Base-by-base conservation (phyloP, 208 protist genomes). In the Eutreptiella sp. region DNA sequence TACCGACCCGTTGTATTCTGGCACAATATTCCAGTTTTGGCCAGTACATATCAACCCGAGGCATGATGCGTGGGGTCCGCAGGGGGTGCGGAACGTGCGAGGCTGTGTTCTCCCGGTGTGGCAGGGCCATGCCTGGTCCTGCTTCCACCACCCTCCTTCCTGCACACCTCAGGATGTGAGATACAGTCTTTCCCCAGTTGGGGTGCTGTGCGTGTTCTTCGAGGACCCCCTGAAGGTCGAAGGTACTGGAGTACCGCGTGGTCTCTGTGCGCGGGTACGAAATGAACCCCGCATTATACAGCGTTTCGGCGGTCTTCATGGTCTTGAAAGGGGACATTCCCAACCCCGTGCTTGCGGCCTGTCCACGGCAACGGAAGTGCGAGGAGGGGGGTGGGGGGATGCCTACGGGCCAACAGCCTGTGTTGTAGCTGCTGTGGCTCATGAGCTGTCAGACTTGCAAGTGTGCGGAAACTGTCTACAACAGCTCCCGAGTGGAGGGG, bases 221-320 rank as follows among this genome's bases (percentile, higher is more conserved):
- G 28, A 65, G 29, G 9, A 65, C 23, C 26, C 14, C 4, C 4
- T 1, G 33, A 14, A 81, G 21, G 29, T 87, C 50, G 31, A 83
- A 85, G 29, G n/a, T 14, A 0, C 1, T 1, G 1, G 80, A 69
- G 65, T 81, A 89, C 9, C 34, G 31, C 19, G 69, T 84, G 9
- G 60, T 68, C 63, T 89, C 83, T 9, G 83, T 89, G 36, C 83
- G 54, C 2, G 83, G 83, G 52, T 89, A 89, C 5, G 71, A 82
- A 34, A 93, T 85, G 19, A 80, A 76, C 3, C 89, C 89, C 26
- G 55, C 26, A 0, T 73, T 62, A 60, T 96, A 96, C 24, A 89
- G 58, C 0, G 42, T n/a, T 47, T 89, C 83, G 19, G 83, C 83
- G 32, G 78, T 21, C 36, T 57, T 57, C 77, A 89, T 83, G n/a